Conservation (phyloP, 805 yeast species). For the Metschnikowia sp. region DNA sequence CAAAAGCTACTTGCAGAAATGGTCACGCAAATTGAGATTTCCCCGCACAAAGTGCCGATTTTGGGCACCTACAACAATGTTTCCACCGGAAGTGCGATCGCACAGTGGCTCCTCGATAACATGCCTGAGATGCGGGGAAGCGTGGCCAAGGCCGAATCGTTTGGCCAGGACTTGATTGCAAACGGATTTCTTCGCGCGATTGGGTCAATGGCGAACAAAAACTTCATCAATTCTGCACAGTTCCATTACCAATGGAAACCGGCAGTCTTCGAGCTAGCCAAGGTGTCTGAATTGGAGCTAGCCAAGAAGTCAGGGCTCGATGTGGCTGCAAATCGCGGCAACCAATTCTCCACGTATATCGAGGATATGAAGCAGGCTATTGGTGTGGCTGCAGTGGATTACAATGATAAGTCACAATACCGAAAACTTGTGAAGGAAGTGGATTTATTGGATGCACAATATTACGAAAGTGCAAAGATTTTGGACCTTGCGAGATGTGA, state of each 20-base stretch:
- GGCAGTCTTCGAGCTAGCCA: conserved; percentile 52
- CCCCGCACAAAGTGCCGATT: conserved; percentile 59
- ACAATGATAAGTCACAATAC: conserved; percentile 49
- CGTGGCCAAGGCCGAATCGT: conserved; percentile 59
- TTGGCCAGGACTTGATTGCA: conserved; percentile 69
- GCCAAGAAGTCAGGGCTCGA: conserved; percentile 11
- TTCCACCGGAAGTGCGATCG: conserved; percentile 58
- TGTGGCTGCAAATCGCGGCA: conserved; percentile 13
- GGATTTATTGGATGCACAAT: conserved; percentile 49
- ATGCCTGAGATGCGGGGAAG: conserved; percentile 41
- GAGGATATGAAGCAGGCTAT: conserved; percentile 46
- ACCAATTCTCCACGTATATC: conserved; percentile 28
- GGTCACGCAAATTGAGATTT: conserved; percentile 44
- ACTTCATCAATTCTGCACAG: conserved; percentile 71
- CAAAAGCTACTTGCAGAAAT: conserved; percentile 35
- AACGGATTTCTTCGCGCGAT: conserved; percentile 61
- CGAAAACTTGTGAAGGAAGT: conserved; percentile 56
- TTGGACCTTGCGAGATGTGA: conserved; percentile 69
- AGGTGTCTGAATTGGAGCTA: conserved; percentile 18
- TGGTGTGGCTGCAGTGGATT: conserved; percentile 41
- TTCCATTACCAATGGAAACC: conserved; percentile 81
- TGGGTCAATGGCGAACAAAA: conserved; percentile 53
- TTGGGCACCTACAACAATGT: conserved; percentile 65
- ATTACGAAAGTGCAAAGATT: conserved; percentile 47
- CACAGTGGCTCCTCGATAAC: conserved; percentile 54